Base-by-base conservation (phyloP, 139 green algal genomes). In the Volvox reticuliferus region DNA sequence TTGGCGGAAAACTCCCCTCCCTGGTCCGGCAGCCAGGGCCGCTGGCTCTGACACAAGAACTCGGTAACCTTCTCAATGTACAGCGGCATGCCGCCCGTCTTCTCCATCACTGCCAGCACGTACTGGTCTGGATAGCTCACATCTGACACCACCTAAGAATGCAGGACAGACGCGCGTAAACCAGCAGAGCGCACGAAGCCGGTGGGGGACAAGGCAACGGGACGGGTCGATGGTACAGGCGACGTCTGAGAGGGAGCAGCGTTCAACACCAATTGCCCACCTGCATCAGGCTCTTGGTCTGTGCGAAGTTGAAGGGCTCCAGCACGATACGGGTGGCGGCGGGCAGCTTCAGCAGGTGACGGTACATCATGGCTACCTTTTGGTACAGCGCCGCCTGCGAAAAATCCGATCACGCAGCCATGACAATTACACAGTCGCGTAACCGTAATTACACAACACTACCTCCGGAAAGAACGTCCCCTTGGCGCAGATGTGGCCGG, bases 31-130 rank as follows among this genome's bases (percentile, higher is more conserved):
- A 94, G 88, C 91, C 91, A 94, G 1, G 91, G 91, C 91, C 91
- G 88, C 83, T 94, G 88, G 88, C 88, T 91, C 83, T 94, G 88
- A 79, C 91, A 94, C 83, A 94, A 69, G 88, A 94, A 92, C 91
- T 93, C 91, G 12, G 91, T 93, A 20, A 93, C 91, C 92, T 94
- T 93, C 63, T 97, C 95, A 18, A 97, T 93, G 88, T 96, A 98
- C 50, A 96, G 88, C 37, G 96, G 96, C 91, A 97, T 94, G 73
- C 96, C 96, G 12, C 89, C 92, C 13, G 93, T 96, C 89, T 95
- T 95, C 92, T 97, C 96, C 92, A 92, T 95, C 35, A 98, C 84
- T 62, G 94, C 89, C 33, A 87, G 61, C 28, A 96, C 94, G n/a
- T 95, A 93, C 68, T 97, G 85, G 5, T 93, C 82, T 0, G 91